Conservation (phyloP, 139 green algal genomes). For the Pseudopediastrum boryanum region DNA sequence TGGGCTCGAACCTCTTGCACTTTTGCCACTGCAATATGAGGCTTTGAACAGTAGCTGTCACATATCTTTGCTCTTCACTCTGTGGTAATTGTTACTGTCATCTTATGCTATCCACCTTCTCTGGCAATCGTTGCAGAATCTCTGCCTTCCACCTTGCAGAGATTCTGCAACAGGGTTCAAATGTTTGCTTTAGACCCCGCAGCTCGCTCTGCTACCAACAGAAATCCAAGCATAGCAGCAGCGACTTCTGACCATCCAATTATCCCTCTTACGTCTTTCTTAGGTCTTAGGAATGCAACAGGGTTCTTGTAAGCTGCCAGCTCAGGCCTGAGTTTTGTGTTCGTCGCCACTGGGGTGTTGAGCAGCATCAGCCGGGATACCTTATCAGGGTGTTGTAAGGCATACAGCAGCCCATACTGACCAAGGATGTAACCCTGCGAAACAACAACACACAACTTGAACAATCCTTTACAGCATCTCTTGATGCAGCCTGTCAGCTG, state of each 20-base stretch:
- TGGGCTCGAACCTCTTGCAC: no score
- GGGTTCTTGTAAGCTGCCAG: conserved; percentile 78
- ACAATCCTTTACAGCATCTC: not conserved
- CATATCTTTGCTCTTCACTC: no score
- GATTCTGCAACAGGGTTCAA: not conserved
- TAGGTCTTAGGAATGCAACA: conserved; percentile 73
- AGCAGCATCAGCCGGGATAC: conserved; percentile 72
- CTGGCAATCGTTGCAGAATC: not conserved
- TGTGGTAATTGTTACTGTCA: no score
- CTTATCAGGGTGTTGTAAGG: conserved; percentile 53
- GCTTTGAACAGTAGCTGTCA: no score
- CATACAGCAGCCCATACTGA: conserved; percentile 77
- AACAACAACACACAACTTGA: not conserved
- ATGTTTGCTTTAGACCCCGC: not conserved
- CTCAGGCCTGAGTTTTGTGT: conserved; percentile 74
- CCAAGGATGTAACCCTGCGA: conserved; percentile 72
- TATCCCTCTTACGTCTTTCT: conserved; percentile 38
- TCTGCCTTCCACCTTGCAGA: not conserved
- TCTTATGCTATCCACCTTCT: conserved; percentile 37
- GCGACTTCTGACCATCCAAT: not conserved
- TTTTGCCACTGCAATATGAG: no score
- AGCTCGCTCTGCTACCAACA: not conserved
- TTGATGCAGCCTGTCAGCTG: not conserved
- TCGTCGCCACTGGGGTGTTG: conserved; percentile 71
- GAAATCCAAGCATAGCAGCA: not conserved